These are phyloP conservation scores for Pontederia crassipes DNA, from an alignment of 176 grass and related monocot genomes.

Conservation along the genomic window DNA sequence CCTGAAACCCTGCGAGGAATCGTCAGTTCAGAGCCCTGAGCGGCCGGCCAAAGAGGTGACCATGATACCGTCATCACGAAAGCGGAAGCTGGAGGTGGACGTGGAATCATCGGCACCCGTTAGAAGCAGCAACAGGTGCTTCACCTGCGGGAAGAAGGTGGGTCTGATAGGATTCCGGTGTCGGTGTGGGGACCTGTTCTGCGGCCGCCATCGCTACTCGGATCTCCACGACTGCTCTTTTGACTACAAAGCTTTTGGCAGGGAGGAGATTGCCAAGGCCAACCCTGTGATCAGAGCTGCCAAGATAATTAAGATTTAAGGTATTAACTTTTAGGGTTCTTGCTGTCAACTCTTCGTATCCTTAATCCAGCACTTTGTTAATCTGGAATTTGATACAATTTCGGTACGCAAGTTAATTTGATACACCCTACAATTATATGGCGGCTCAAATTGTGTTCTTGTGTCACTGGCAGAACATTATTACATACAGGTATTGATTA, in stretches of 20 bases:
- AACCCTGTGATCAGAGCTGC: background rate
- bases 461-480: no score
- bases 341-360: background rate
- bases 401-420: no score
- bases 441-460: no score
- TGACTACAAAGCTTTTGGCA: background rate
- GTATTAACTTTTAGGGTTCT: background rate
- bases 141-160: background rate
- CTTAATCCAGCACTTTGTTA: no score
- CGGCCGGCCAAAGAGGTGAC: background rate
- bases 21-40: background rate
- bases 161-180: background rate
- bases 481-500: no score
- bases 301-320: background rate
- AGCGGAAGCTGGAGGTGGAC: background rate
- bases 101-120: background rate
- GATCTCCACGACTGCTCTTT: background rate
- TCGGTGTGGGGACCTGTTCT: background rate
- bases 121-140: background rate
- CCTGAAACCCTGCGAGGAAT: slow-evolving; percentile 1
- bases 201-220: background rate
- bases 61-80: background rate
- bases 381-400: no score
- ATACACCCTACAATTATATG: no score
- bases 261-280: background rate